Base-by-base conservation (phyloP, 1,139 yeast genomes). In the Meyerozyma smithsonii region DNA sequence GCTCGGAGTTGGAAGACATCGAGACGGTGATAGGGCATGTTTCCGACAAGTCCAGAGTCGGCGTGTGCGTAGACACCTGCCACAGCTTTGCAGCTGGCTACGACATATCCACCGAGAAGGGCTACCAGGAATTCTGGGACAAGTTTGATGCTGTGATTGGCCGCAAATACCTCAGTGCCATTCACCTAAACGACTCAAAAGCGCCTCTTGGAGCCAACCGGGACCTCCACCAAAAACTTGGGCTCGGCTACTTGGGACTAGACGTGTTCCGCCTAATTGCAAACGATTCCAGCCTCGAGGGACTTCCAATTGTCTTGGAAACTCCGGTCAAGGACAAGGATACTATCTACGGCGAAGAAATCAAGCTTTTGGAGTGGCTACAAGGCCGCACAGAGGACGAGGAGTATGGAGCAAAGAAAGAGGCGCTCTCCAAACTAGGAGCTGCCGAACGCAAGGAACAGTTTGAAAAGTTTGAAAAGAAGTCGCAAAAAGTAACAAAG, bases 61-160 rank as follows among this genome's bases (percentile, higher is more conserved):
- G 98, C 1, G 96, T 92, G 1, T 94, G 98, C 59, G 73, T 92
- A 14, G 97, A 92, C 55, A 90, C 97, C 0, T 92, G 97, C 59
- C 97, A 92, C 60, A 72, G 96, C 0, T 88, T 85, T 69, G 97
- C 97, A 1, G 96, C 97, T 0, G 98, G 98, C 1, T 90, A 87
- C 60, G 97, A 94, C 55, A 72, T 92, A 34, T 62, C 81, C n/a
- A 69, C 75, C 2, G 71, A 72, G 44, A 76, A 69, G 19, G 58
- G 67, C 8, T 86, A 81, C 61, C 66, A 72, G 17, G 65, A 64
- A 36, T 89, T 92, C 58, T 85, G 96, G 92, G 55, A 62, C 6
- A 63, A 79, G 35, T 92, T 86, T 58, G 97, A 89, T 50, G 59
- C 68, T 3, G 69, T 74, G 7, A 72, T 92, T 19, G 98, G 98